Evolutionary conservation across 1,284 basidiomycete species (phyloP).

Genomic region (Veloboletus limbatus): DNA sequence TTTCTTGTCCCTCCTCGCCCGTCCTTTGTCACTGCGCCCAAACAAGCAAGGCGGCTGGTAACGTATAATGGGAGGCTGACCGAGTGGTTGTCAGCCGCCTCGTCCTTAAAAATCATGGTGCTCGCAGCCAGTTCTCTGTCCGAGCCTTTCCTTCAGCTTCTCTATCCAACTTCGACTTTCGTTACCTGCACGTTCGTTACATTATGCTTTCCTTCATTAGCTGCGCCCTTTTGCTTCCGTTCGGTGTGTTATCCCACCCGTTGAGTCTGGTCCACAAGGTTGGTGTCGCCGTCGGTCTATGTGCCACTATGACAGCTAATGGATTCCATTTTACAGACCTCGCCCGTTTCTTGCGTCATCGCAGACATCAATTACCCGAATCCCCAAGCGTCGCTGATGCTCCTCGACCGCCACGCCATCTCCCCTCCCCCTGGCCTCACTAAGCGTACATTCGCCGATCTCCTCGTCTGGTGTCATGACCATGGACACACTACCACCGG

Average conservation of each 20-base stretch:
- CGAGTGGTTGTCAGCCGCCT: conserved; percentile 7
- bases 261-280: conserved; percentile 15
- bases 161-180: neutral
- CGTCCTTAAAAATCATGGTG: conserved; percentile 1
- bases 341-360: conserved; percentile 21
- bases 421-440: conserved; percentile 26
- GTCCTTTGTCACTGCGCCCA: too few relatives aligned
- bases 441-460: conserved; percentile 23
- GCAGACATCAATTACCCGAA: conserved; percentile 27
- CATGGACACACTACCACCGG: conserved; percentile 9
- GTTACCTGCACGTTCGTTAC: conserved; percentile 8
- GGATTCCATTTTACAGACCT: conserved; percentile 5
- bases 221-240: conserved; percentile 23
- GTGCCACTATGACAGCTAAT: neutral
- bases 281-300: neutral
- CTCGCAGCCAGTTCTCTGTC: neutral
- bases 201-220: conserved; percentile 23
- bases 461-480: conserved; percentile 31
- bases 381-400: conserved; percentile 21
- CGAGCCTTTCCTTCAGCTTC: conserved; percentile 1
- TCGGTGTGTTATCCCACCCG: conserved; percentile 18
- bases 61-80: conserved; percentile 1
- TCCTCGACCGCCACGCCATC: conserved; percentile 24
- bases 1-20: too few relatives aligned
- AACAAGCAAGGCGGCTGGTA: neutral